Percentiles rank a stretch among this genome's conserved stretches.
Evolutionary conservation across 768 basidiomycete genomes (phyloP).

Genomic region (Lentinula sp.): DNA sequence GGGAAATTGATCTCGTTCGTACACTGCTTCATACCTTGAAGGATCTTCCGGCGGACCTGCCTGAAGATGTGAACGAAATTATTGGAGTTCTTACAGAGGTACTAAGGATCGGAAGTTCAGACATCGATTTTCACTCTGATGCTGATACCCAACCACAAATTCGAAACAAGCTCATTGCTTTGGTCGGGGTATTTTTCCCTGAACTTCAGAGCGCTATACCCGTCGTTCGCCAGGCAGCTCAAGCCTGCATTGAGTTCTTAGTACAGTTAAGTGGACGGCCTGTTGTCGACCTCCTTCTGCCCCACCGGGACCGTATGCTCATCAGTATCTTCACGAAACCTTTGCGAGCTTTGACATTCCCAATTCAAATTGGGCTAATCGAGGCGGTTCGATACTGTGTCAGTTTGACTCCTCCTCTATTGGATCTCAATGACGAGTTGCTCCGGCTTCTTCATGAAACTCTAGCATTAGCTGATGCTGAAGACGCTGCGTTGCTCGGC

Average conservation of each 20-base stretch:
- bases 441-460: conserved; percentile 89
- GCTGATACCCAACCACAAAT: conserved; percentile 24
- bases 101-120: conserved; percentile 51
- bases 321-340: conserved; percentile 94
- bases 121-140: conserved; percentile 40
- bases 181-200: conserved; percentile 79
- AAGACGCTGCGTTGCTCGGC: conserved; percentile 76
- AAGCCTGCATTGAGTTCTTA: conserved; percentile 73
- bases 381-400: conserved; percentile 95
- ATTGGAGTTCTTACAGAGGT: conserved; percentile 68
- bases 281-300: conserved; percentile 73
- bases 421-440: conserved; percentile 90
- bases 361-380: conserved; percentile 96
- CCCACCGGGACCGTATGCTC: conserved; percentile 83
- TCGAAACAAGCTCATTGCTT: conserved; percentile 55
- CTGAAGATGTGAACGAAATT: conserved; percentile 74
- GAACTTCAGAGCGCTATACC: conserved; percentile 86
- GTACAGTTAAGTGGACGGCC: conserved; percentile 68
- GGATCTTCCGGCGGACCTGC: conserved; percentile 88
- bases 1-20: conserved; percentile 86
- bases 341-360: conserved; percentile 87
- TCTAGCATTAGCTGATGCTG: conserved; percentile 91
- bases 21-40: conserved; percentile 89
- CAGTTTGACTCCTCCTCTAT: conserved; percentile 80
- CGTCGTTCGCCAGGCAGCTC: conserved; percentile 78